phyloP scores from a whole-genome alignment of 106 monocot genomes.

The Allium fistulosum region DNA sequence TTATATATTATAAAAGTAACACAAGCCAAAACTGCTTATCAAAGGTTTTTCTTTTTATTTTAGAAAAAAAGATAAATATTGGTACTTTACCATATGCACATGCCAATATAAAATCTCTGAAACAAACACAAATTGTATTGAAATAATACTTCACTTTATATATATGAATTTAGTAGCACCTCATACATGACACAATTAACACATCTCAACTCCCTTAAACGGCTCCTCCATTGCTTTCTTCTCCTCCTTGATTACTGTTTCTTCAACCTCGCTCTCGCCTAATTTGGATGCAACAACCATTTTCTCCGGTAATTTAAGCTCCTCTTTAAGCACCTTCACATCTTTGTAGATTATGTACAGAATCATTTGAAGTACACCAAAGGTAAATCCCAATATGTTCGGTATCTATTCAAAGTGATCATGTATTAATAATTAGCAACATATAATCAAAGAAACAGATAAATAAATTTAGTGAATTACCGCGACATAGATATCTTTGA shows the following conservation, averaged over 20 bases:
- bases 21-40: too few relatives aligned
- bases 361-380: background rate
- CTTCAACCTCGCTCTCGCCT: background rate
- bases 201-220: background rate
- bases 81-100: too few relatives aligned
- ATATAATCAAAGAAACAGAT: background rate
- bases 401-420: background rate
- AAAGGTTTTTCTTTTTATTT: too few relatives aligned
- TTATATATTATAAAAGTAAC: too few relatives aligned
- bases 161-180: too few relatives aligned
- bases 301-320: background rate
- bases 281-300: background rate
- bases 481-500: background rate
- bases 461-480: background rate
- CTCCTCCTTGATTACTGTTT: background rate
- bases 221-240: background rate
- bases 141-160: too few relatives aligned
- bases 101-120: too few relatives aligned
- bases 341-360: constrained; percentile 5
- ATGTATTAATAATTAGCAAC: background rate
- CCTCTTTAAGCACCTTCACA: background rate
- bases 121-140: too few relatives aligned
- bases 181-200: too few relatives aligned
- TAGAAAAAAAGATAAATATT: too few relatives aligned
- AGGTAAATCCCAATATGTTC: constrained; percentile 1